Evolutionary conservation across 2,329 filamentous ascomycete species (phyloP).

Genomic region (Aspergillus sp.): DNA sequence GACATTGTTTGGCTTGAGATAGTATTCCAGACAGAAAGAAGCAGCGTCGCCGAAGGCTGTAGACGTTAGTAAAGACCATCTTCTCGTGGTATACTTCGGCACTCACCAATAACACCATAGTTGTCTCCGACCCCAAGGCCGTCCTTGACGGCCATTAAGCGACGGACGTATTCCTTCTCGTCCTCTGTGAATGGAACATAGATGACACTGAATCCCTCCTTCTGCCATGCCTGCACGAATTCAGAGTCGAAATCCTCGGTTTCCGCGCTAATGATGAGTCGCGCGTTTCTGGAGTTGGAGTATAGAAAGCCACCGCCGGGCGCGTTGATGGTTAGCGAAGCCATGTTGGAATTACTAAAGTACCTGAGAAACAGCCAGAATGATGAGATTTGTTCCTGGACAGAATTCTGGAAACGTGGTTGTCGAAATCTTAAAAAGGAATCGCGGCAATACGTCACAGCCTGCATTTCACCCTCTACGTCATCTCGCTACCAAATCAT

Average conservation of each 20-base stretch:
- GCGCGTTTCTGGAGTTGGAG: conserved; percentile 35
- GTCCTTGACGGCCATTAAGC: conserved; percentile 57
- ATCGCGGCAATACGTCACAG: conserved; percentile 11
- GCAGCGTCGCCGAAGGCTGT: conserved; percentile 67
- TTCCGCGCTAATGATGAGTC: conserved; percentile 41
- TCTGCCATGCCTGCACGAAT: conserved; percentile 58
- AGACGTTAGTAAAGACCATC: background rate
- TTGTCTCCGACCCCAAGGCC: conserved; percentile 61
- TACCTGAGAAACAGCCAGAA: background rate
- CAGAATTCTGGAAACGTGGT: background rate
- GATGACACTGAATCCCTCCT: conserved; percentile 64
- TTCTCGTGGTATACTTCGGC: background rate
- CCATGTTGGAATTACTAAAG: conserved; percentile 29
- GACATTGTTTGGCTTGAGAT: conserved; percentile 60
- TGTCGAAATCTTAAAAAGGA: background rate
- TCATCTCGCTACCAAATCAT: conserved; percentile 4
- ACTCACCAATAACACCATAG: conserved; percentile 65
- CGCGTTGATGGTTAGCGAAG: conserved; percentile 39
- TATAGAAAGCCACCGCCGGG: conserved; percentile 40
- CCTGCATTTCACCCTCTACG: background rate
- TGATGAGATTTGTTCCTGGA: conserved; percentile 3
- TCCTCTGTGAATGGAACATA: conserved; percentile 61
- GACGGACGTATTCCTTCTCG: conserved; percentile 56
- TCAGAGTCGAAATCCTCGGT: conserved; percentile 57
- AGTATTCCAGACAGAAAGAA: conserved; percentile 62